Evolutionary conservation across 495 filamentous ascomycete genomes (phyloP).

Genomic region (Tricharina praecox): DNA sequence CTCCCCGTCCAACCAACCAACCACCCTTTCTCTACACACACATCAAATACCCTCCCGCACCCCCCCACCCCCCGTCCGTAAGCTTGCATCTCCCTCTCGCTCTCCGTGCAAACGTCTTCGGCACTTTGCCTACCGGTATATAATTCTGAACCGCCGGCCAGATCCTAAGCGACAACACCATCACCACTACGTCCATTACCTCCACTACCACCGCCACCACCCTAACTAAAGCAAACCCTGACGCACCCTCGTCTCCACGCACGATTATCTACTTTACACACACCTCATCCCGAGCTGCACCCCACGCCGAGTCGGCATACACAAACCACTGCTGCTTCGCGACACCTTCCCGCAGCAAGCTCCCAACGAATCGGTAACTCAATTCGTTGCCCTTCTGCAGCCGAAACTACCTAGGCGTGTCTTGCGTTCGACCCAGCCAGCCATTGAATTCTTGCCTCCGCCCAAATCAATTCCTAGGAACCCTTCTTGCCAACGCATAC

Average conservation of each 20-base stretch:
- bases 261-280: constrained; percentile 8
- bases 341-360: constrained; percentile 5
- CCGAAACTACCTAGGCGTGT: too few relatives aligned
- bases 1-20: not conserved
- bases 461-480: too few relatives aligned
- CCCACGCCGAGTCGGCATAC: not conserved
- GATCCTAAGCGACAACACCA: not conserved
- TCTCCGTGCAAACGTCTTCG: too few relatives aligned
- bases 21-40: not conserved
- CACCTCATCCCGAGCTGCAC: constrained; percentile 1
- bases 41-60: too few relatives aligned
- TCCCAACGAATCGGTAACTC: not conserved
- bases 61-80: not conserved
- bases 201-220: too few relatives aligned
- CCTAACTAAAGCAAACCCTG: too few relatives aligned
- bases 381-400: too few relatives aligned
- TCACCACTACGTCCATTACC: not conserved
- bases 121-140: not conserved
- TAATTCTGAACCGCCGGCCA: not conserved
- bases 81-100: not conserved
- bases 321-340: not conserved
- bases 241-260: too few relatives aligned
- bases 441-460: too few relatives aligned
- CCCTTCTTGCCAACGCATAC: too few relatives aligned
- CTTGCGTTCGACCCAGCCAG: too few relatives aligned